These are phyloP conservation scores for Saksenaea oblongispora DNA, from an alignment of 371 early-diverging fungal genomes.

Conservation along the genomic window DNA sequence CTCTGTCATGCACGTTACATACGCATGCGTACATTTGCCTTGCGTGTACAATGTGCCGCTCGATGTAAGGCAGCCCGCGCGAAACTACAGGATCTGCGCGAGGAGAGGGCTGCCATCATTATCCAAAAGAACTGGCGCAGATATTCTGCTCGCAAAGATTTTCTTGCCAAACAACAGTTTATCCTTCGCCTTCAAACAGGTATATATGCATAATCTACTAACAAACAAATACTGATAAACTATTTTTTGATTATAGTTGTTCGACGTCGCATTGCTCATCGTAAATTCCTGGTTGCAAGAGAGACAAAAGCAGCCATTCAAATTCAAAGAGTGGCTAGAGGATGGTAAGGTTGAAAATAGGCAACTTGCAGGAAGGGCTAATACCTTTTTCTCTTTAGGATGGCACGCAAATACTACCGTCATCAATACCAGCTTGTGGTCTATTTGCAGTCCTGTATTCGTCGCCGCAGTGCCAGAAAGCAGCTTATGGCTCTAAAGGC, in stretches of 20 bases:
- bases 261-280: conserved; percentile 61
- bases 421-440: conserved; percentile 59
- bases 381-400: conserved; percentile 7
- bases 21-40: conserved; percentile 52
- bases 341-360: conserved; percentile 27
- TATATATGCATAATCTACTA: neutral
- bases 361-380: neutral
- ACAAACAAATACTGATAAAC: conserved; percentile 39
- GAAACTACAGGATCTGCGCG: conserved; percentile 49
- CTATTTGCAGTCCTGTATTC: conserved; percentile 79
- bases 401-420: conserved; percentile 63
- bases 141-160: conserved; percentile 62
- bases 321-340: conserved; percentile 70
- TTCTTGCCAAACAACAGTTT: conserved; percentile 31
- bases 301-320: conserved; percentile 66
- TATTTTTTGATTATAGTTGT: conserved; percentile 19
- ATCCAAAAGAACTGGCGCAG: conserved; percentile 77
- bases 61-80: conserved; percentile 66
- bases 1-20: conserved; percentile 70
- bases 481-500: conserved; percentile 63
- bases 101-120: conserved; percentile 70
- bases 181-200: conserved; percentile 44
- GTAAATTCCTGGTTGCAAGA: conserved; percentile 42
- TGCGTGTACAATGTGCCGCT: conserved; percentile 59
- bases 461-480: conserved; percentile 72